Percentiles rank a stretch among this genome's conserved stretches.
phyloP scores from a whole-genome alignment of 2,329 filamentous ascomycete genomes.

The Seiridium cupressi region DNA sequence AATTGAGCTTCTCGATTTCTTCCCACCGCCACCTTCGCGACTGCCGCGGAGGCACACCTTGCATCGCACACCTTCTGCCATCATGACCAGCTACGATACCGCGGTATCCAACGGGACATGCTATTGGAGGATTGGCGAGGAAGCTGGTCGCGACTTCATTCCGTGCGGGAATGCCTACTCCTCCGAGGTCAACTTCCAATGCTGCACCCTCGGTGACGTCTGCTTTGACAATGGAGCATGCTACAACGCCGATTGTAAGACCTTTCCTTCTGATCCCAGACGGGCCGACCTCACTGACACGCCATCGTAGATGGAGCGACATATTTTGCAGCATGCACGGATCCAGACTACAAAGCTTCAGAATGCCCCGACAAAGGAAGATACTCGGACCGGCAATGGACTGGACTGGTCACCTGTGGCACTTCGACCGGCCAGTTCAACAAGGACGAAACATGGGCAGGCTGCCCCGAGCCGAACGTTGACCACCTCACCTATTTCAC shows the following conservation, averaged over 20 bases:
- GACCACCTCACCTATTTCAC: not conserved
- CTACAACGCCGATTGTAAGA: constrained; percentile 16
- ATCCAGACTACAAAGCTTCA: constrained; percentile 13
- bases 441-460: constrained; percentile 14
- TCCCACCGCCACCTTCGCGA: not conserved
- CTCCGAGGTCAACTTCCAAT: constrained; percentile 15
- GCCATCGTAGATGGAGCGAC: constrained; percentile 10
- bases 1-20: not conserved
- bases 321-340: constrained; percentile 20
- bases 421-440: not conserved
- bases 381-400: constrained; percentile 15
- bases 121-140: constrained; percentile 14
- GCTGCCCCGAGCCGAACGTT: constrained; percentile 13
- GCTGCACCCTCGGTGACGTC: constrained; percentile 17
- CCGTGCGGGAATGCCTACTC: constrained; percentile 18
- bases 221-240: constrained; percentile 18
- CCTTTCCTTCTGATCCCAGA: constrained; percentile 16
- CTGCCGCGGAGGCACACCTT: not conserved
- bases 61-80: not conserved
- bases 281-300: not conserved
- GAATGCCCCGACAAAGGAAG: constrained; percentile 17
- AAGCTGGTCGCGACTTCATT: constrained; percentile 15
- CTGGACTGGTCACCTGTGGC: constrained; percentile 23
- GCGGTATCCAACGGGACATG: constrained; percentile 18
- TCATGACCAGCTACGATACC: not conserved